Base-by-base conservation (phyloP, 1,284 basidiomycete genomes). In the Ustilago lituana region DNA sequence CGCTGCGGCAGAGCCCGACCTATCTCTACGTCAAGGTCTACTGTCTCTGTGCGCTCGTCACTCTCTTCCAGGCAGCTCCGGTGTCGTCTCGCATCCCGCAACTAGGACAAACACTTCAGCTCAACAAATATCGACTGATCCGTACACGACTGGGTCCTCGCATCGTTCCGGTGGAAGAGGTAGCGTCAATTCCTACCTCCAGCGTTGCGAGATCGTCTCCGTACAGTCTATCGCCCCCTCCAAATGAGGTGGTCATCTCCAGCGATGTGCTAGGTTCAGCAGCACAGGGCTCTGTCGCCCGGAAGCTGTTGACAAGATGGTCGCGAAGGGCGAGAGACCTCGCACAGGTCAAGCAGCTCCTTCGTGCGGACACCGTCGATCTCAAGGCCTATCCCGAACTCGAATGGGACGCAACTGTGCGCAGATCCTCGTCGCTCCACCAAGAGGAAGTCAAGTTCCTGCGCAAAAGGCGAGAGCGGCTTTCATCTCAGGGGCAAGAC, bases 21-120 rank as follows among this genome's bases (percentile, higher is more conserved):
- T 80, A 79, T 29, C 71, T 80, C 33, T 79, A 78, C 53, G 23
- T 78, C 32, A 80, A 80, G 65, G 72, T 74, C 33, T 80, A 79
- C 52, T 55, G 72, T 24, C 65, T 80, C 19, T 73, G 70, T 52
- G 56, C 73, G 27, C 66, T 79, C 32, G 79, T 80, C 22, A 74
- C 79, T 6, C 58, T 79, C 20, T 79, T 78, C 23, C 68, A 74
- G 17, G 72, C 76, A 7, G 62, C 71, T 9, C 79, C 79, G 1
- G 57, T 79, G 5, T 74, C 79, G 3, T 74, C 71, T 37, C 69
- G 74, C 8, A 65, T 80, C 26, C 63, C 63, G 4, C 51, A 59
- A 31, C 48, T 63, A 5, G 65, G 65, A 10, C 63, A 53, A 29
- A 51, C 41, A 0, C 56, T 65, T 12, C 67, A 62, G 43, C 62